Evolutionary conservation across 768 basidiomycete genomes (phyloP).

Genomic region (Fistulinella prunicolor): DNA sequence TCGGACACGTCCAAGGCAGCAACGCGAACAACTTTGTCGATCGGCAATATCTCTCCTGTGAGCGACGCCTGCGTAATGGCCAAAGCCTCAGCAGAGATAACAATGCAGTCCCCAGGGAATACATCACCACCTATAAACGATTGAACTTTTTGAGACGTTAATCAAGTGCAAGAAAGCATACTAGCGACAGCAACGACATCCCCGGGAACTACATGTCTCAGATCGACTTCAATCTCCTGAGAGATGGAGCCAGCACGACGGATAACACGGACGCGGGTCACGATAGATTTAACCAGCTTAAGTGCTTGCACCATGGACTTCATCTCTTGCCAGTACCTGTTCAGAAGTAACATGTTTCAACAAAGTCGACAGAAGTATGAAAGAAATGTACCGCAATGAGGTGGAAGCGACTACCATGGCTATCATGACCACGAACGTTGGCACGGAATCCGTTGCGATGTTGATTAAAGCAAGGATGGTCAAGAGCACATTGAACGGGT

Average conservation of each 20-base stretch:
- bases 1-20: conserved; percentile 14
- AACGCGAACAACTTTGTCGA: conserved; percentile 29
- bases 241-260: conserved; percentile 20
- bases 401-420: conserved; percentile 36
- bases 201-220: conserved; percentile 31
- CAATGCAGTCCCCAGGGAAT: conserved; percentile 35
- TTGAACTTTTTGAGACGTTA: neutral
- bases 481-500: conserved; percentile 35
- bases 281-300: conserved; percentile 32
- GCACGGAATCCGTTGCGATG: conserved; percentile 31
- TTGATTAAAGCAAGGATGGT: conserved; percentile 31
- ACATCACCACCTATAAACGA: conserved; percentile 29
- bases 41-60: conserved; percentile 35
- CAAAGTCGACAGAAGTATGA: neutral
- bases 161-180: conserved; percentile 2
- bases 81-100: conserved; percentile 34
- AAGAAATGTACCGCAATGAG: conserved; percentile 24
- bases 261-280: conserved; percentile 32
- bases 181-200: conserved; percentile 32
- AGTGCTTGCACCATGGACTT: conserved; percentile 36
- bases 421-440: conserved; percentile 36
- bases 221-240: conserved; percentile 31
- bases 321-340: conserved; percentile 33
- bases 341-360: neutral
- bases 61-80: conserved; percentile 36